These are phyloP conservation scores for Backusella australiensis DNA, from an alignment of 192 early-diverging fungal genomes.

Conservation along the genomic window DNA sequence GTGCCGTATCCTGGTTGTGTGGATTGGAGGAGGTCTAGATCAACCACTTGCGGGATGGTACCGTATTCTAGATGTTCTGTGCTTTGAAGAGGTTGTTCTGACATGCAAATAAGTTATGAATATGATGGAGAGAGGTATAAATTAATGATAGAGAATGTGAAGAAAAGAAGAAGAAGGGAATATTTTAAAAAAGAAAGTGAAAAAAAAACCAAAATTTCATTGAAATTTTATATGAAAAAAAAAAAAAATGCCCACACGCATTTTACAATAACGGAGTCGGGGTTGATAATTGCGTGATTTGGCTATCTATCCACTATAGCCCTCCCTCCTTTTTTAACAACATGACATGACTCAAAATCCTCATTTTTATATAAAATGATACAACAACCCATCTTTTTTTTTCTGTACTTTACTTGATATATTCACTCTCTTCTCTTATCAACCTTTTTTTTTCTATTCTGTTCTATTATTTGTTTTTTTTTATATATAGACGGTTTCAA, in stretches of 20 bases:
- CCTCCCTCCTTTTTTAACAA: neutral
- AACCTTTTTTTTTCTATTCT: neutral
- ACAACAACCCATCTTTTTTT: neutral
- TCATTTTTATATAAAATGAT: neutral
- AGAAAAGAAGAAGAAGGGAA: neutral
- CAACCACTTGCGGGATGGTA: neutral
- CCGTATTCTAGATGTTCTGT: neutral
- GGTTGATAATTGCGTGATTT: neutral
- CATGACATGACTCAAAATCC: neutral
- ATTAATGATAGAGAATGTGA: neutral
- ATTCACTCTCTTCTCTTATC: neutral
- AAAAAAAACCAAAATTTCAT: neutral
- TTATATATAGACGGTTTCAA: neutral
- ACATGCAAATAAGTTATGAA: neutral
- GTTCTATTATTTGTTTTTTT: neutral
- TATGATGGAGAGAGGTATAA: neutral
- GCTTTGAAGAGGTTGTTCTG: neutral
- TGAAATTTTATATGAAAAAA: neutral
- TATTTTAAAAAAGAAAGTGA: neutral
- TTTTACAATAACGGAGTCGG: neutral
- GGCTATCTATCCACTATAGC: neutral
- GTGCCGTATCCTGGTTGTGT: slow-evolving; percentile 37
- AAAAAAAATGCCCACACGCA: neutral
- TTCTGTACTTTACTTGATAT: neutral
- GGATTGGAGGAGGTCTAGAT: slow-evolving; percentile 24